These are phyloP conservation scores for Solanum clarkiae DNA, from an alignment of 257 asterid species.

Conservation along the genomic window DNA sequence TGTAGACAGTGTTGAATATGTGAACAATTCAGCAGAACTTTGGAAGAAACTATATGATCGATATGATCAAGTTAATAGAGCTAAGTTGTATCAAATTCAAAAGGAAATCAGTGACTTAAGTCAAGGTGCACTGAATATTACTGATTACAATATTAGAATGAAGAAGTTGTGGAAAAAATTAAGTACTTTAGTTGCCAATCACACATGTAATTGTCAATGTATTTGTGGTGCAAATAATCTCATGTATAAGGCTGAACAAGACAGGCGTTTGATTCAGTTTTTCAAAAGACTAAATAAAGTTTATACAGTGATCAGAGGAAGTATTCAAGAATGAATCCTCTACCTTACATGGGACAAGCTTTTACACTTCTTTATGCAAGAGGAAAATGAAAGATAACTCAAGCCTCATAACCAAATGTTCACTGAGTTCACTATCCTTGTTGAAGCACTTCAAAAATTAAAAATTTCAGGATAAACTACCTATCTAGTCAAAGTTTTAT, in stretches of 20 bases:
- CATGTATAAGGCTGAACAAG: not conserved
- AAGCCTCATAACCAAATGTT: not conserved
- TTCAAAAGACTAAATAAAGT: no score
- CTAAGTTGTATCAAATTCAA: no score
- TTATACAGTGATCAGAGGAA: no score
- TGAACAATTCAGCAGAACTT: not conserved
- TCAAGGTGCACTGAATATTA: not conserved
- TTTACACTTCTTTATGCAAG: not conserved
- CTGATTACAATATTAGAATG: not conserved
- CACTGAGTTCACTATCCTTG: fast-evolving
- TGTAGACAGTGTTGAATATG: not conserved
- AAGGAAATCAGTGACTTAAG: not conserved
- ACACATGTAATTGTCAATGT: not conserved
- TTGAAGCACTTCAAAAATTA: no score
- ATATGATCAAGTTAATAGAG: not conserved
- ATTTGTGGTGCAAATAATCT: not conserved
- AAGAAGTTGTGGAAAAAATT: not conserved
- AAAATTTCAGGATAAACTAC: no score
- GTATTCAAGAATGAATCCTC: not conserved
- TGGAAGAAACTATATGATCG: no score
- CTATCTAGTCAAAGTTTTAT: no score
- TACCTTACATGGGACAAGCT: not conserved
- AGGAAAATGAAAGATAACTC: no score
- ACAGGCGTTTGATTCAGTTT: no score
- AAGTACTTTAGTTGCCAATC: not conserved